Evolutionary conservation across 2,329 filamentous ascomycete species (phyloP), one percentile per base, ranked within the genome.

Genomic region (Fusarium algeriense): DNA sequence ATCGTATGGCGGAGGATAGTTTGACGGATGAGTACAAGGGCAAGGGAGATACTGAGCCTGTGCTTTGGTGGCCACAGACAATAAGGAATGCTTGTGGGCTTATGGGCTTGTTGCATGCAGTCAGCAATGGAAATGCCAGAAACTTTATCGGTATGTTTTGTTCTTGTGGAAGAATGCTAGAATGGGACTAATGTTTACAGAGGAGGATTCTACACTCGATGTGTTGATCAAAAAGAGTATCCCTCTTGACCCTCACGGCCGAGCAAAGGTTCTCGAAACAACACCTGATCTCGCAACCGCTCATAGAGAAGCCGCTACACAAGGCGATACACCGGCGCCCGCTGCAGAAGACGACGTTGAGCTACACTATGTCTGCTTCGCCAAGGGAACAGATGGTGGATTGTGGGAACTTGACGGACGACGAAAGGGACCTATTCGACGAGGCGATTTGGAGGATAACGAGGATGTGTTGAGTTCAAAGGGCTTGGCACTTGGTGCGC

Each of bases 341-440:
- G 83, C 88, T 58, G 93, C 94, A 12, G 87, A 90, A n/a, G 92
- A 93, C 76, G 88, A 92, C 73, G 87, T 97, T n/a, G 95, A 98
- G 78, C 85, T 98, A 75, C 96, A 99, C 84, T 98, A 97, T 80
- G 95, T 98, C 49, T 96, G 93, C 78, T 99, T 98, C 81, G 92
- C 96, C 56, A 96, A 95, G 84, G 85, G 85, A 35, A 82, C 82
- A 55, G 90, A 92, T 79, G 91, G 91, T 60, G 87, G 79, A 15
- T 76, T 90, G 40, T 90, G 87, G 87, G 88, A 90, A 83, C 83
- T 90, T 14, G 88, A 90, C 73, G 88, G 88, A 6, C 81, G 88
- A 54, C 78, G 86, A 60, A 89, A 88, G 79, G 88, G 88, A 0
- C 88, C 88, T 11, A 82, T 90, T 34, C 78, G 82, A 43, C 80